Conservation (phyloP, 2,329 filamentous ascomycete species). For the Aspergillus latus region DNA sequence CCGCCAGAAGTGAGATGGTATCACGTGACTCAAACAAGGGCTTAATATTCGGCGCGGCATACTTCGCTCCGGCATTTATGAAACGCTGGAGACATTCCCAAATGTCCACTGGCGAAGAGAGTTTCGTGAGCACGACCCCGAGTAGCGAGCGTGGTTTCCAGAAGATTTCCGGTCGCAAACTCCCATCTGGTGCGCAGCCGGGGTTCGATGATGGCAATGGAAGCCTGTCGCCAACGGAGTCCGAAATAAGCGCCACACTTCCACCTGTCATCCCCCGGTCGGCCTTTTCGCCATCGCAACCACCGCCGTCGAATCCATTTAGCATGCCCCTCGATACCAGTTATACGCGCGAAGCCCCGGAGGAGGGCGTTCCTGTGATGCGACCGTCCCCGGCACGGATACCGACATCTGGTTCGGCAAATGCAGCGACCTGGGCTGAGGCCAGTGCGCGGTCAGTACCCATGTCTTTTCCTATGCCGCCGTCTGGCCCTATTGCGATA, state of each 20-base stretch:
- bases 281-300: constrained; percentile 26
- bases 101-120: constrained; percentile 36
- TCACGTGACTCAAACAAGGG: constrained; percentile 41
- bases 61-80: constrained; percentile 41
- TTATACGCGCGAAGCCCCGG: constrained; percentile 33
- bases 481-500: constrained; percentile 26
- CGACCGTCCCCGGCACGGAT: constrained; percentile 46
- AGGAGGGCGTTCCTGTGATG: constrained; percentile 36
- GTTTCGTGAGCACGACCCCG: constrained; percentile 32
- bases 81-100: constrained; percentile 43
- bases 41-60: constrained; percentile 40
- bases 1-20: constrained; percentile 31
- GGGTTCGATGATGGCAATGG: constrained; percentile 46
- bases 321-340: constrained; percentile 34
- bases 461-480: constrained; percentile 17
- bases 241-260: constrained; percentile 25
- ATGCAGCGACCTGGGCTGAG: constrained; percentile 26
- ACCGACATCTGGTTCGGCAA: constrained; percentile 40
- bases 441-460: constrained; percentile 27
- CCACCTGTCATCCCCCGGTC: constrained; percentile 28
- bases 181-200: constrained; percentile 47
- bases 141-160: constrained; percentile 50
- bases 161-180: constrained; percentile 50
- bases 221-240: constrained; percentile 25
- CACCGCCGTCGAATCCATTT: constrained; percentile 31